Evolutionary conservation across 441 rosid species (phyloP).

Genomic region (Bocquillonia castaneifolia): DNA sequence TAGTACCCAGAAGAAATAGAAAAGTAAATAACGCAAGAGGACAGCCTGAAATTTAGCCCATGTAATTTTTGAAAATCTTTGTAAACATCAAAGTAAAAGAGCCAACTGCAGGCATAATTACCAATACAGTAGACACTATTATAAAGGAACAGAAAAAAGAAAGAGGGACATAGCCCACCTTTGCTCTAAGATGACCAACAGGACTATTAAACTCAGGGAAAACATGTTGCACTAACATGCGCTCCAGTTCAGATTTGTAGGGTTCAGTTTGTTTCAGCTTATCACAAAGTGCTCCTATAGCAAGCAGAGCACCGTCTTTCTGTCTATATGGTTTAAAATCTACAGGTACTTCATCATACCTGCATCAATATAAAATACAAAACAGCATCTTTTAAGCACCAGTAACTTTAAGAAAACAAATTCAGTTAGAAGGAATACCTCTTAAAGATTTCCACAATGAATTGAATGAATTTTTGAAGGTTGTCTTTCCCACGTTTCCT

Average conservation of each 20-base stretch:
- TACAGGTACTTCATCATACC: conserved; percentile 53
- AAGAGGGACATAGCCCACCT: conserved; percentile 43
- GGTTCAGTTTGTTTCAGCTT: conserved; percentile 95
- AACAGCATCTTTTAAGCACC: conserved; percentile 7
- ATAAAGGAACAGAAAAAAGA: background rate
- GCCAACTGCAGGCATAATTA: background rate
- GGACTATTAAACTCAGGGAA: conserved; percentile 94
- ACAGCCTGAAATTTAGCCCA: background rate
- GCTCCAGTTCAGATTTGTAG: conserved; percentile 89
- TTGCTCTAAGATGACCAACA: conserved; percentile 94
- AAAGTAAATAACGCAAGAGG: background rate
- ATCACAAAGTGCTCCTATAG: conserved; percentile 95
- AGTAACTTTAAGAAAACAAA: background rate
- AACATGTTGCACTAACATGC: conserved; percentile 94
- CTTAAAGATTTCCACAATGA: conserved; percentile 58
- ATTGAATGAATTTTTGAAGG: conserved; percentile 67
- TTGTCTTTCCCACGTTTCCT: conserved; percentile 79
- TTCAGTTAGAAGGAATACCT: conserved; percentile 37
- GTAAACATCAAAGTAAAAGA: background rate
- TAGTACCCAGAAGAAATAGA: conserved; percentile 31
- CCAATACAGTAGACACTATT: conserved; percentile 2
- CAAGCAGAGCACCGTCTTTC: conserved; percentile 77
- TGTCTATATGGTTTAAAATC: conserved; percentile 58
- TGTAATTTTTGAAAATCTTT: background rate
- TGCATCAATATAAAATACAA: conserved; percentile 22